These are phyloP conservation scores for Talaromyces amestolkiae DNA, from an alignment of 2,329 filamentous ascomycete genomes.

Conservation along the genomic window DNA sequence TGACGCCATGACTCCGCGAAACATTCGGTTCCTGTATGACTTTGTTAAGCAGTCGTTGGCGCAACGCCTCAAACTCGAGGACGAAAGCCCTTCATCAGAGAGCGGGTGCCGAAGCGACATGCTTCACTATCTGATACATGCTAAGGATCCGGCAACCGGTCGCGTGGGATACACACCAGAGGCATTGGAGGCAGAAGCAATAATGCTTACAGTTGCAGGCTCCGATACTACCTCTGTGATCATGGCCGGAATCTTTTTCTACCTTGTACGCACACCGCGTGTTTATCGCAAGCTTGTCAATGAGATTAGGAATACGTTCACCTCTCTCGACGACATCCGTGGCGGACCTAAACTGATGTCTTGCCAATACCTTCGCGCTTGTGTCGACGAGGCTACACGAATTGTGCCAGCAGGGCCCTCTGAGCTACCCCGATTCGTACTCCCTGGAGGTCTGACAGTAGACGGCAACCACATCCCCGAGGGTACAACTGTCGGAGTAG, in stretches of 20 bases:
- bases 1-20: neutral
- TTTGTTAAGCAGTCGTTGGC: slow-evolving; percentile 1
- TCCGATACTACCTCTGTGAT: slow-evolving; percentile 9
- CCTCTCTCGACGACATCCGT: neutral
- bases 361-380: slow-evolving; percentile 5
- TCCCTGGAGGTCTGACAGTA: neutral
- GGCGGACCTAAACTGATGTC: neutral
- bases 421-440: neutral
- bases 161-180: neutral
- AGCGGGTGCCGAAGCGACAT: slow-evolving; percentile 4
- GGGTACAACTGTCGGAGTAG: neutral
- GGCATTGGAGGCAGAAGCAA: slow-evolving; percentile 3
- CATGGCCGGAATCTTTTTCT: slow-evolving; percentile 10
- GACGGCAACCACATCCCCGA: neutral
- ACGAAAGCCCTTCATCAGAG: neutral
- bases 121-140: slow-evolving; percentile 11
- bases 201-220: slow-evolving; percentile 7
- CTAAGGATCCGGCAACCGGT: slow-evolving; percentile 9
- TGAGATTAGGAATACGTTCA: neutral
- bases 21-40: neutral
- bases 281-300: neutral
- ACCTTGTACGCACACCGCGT: neutral
- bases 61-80: neutral
- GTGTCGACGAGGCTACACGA: neutral
- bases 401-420: neutral